Percentiles rank a stretch among this genome's conserved stretches.
These are phyloP conservation scores for Picea abies DNA, from an alignment of 83 land plant species.

Conservation along the genomic window DNA sequence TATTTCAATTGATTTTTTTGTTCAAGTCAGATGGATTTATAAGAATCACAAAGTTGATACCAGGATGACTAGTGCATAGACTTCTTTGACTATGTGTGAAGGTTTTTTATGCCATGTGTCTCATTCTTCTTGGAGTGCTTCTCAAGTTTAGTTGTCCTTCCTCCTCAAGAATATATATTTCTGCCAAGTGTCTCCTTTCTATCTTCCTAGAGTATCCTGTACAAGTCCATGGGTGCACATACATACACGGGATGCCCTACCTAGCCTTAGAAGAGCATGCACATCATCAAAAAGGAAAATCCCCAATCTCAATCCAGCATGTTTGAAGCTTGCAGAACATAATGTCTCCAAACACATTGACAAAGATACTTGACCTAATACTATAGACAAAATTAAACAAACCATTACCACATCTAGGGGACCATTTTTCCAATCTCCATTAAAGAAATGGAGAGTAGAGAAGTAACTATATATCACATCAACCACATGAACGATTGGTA, in stretches of 20 bases:
- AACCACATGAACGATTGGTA: conserved; percentile 63
- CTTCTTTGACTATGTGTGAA: no score
- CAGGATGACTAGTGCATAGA: no score
- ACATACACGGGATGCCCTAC: conserved; percentile 54
- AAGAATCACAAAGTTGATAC: no score
- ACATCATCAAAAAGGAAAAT: conserved; percentile 65
- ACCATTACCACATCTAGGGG: conserved; percentile 58
- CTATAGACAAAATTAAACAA: conserved; percentile 53
- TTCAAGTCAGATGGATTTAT: no score
- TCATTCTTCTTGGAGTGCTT: no score
- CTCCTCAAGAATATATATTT: no score
- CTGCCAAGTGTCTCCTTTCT: conserved; percentile 17
- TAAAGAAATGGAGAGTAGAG: conserved; percentile 75
- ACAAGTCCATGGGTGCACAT: conserved; percentile 52
- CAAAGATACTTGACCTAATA: conserved; percentile 52
- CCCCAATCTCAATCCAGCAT: conserved; percentile 61
- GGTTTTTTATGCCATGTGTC: no score
- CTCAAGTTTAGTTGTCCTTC: no score
- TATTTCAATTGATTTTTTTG: no score
- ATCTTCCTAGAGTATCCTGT: conserved; percentile 51
- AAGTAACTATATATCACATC: conserved; percentile 80
- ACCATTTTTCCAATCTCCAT: conserved; percentile 84
- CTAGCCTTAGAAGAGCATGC: conserved; percentile 43
- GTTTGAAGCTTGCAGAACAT: conserved; percentile 61
- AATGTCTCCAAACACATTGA: conserved; percentile 60